Base-by-base conservation (phyloP, 768 basidiomycete species). In the Collybiopsis confluens region DNA sequence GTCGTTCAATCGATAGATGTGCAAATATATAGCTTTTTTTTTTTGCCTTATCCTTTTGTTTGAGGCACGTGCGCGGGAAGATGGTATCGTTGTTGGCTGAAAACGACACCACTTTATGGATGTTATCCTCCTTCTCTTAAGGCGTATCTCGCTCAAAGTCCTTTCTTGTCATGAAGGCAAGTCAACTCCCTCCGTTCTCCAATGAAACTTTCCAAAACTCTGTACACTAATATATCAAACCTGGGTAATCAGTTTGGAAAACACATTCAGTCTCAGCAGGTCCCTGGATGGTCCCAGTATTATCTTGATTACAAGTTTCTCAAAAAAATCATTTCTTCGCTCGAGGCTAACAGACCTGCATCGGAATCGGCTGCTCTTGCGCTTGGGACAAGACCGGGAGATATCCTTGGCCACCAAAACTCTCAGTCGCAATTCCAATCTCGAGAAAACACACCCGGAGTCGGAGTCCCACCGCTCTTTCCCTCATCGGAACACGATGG, bases 241-340 rank as follows among this genome's bases (percentile, higher is more conserved):
- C n/a, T n/a, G n/a, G n/a, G n/a, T n/a, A n/a, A n/a, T 42, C n/a
- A 98, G 95, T 99, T 99, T 70, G 97, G 97, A 62, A 99, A 99
- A 77, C 89, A 92, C 57, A 93, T 99, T 58, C 94, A 93, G 70
- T 84, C 89, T 27, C 90, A 96, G 68, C 93, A 97, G 75, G 86
- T 98, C 52, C 94, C 96, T 48, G 96, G 95, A 73, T 99, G 96
- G 96, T 92, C 91, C 26, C 68, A 77, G 40, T 92, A 91, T 75
- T 98, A 98, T 72, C 83, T 98, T 56, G 95, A 98, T 73, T 99
- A 99, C 82, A 99, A 99, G 76, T 89, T 88, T 63, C 79, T 97
- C 67, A 97, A 97, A 75, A 93, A 98, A 80, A 98, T 98, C 64
- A 94, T 99, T 63, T 96, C 95, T 56, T 97, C 95, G 13, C 82